These are phyloP conservation scores for Takashimella koratensis DNA, from an alignment of 1,284 basidiomycete genomes.

Conservation along the genomic window DNA sequence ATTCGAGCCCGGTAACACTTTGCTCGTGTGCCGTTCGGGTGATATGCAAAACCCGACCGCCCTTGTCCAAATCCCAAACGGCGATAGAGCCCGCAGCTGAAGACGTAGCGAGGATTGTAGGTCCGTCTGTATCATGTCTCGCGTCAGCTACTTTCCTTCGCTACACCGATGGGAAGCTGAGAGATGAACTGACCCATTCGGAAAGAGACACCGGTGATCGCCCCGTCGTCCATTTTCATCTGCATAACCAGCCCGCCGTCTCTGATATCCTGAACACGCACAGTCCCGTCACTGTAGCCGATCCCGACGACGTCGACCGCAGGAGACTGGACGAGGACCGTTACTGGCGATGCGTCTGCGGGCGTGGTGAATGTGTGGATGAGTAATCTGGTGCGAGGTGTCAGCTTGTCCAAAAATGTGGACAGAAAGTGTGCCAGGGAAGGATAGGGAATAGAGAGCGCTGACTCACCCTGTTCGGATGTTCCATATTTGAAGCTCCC, in stretches of 20 bases:
- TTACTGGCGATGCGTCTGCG: conserved; percentile 57
- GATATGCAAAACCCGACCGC: conserved; percentile 75
- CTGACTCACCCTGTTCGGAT: conserved; percentile 73
- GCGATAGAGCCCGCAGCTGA: conserved; percentile 84
- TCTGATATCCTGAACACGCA: conserved; percentile 84
- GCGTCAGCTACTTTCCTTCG: neutral
- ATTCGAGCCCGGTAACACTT: conserved; percentile 72
- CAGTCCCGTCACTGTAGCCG: conserved; percentile 81
- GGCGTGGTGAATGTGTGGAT: conserved; percentile 51
- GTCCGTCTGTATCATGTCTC: conserved; percentile 73
- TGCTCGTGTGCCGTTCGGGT: conserved; percentile 82
- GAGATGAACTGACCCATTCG: conserved; percentile 70
- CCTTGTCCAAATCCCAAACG: conserved; percentile 82
- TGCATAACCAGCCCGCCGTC: conserved; percentile 83
- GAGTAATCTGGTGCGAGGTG: neutral
- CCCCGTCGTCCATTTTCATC: conserved; percentile 76
- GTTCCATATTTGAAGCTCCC: conserved; percentile 91
- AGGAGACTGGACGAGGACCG: conserved; percentile 80
- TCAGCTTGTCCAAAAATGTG: neutral
- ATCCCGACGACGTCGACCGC: conserved; percentile 93
- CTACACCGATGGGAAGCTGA: too few relatives aligned
- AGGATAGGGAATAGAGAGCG: neutral
- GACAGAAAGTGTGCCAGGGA: neutral
- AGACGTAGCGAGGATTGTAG: conserved; percentile 77
- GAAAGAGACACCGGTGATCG: conserved; percentile 74